Evolutionary conservation across 129 eudicot genomes (phyloP), one percentile per base, ranked within the genome.

Genomic region (Dittrichia graveolens): DNA sequence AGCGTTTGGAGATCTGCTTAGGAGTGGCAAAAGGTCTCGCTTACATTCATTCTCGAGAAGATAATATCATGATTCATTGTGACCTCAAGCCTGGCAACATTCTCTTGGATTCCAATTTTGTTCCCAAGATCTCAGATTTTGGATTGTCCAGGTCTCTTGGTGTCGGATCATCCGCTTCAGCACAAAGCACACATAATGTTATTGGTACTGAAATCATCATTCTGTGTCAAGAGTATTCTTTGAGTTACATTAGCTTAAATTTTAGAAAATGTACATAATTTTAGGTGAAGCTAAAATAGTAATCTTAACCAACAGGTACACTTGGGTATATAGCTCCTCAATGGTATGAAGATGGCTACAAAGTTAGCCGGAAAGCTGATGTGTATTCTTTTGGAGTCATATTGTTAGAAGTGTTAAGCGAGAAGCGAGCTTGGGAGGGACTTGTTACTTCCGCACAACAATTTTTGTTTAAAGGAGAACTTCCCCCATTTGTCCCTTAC

Each of bases 21-120:
- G 64, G n/a, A n/a, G n/a, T n/a, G n/a, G n/a, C n/a, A n/a, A n/a
- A n/a, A n/a, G n/a, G n/a, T n/a, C n/a, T n/a, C 16, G 2, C 40
- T 59, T 34, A 59, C 43, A 42, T 59, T 59, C 64, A 59, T 5
- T 34, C n/a, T 57, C 40, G 13, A 3, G n/a, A 5, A 2, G 18
- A 49, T 49, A 4, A 12, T n/a, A 49, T 31, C 64, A 59, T 59
- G 42, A 35, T 59, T 35, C 64, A 59, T 59, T 13, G 64, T 11
- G 14, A 35, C 11, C 0, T 59, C 7, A 59, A 35, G 18, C 0
- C 16, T 12, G 44, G 6, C 18, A 59, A 59, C 4, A 59, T 59
- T 31, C 43, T 59, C 16, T 35, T 59, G 64, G 15, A 35, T 35
- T 8, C 3, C 34, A 6, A 34, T 59, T 11, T 59, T 16, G 43